Base-by-base conservation (phyloP, 768 basidiomycete genomes). In the Crepidotus variabilis region DNA sequence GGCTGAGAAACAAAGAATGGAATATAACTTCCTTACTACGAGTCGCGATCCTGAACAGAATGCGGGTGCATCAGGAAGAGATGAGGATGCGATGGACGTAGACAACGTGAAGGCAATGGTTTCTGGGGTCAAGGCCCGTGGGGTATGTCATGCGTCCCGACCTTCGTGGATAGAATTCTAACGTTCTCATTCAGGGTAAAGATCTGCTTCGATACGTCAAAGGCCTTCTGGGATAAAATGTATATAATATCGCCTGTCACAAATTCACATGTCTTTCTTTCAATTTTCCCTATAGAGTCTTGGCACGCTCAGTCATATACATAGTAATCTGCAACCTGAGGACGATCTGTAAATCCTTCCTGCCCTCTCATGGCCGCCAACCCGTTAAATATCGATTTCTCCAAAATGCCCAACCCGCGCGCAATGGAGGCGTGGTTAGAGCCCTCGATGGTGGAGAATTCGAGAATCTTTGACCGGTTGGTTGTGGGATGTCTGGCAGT, bases 161-260 rank as follows among this genome's bases (percentile, higher is more conserved):
- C 8, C 9, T 45, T 47, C 32, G 8, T 6, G 11, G 52, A 33
- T 36, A 46, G 16, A 35, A 50, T 18, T 52, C 54, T 56, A 51
- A 52, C 32, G 23, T 36, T 43, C 22, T 45, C 28, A 48, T 59
- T 51, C 60, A 91, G 88, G 87, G 87, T 7, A 81, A 78, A 59
- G 88, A 91, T 51, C 66, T 92, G 55, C 65, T 92, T 60, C 81
- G 74, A 67, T 92, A 92, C 68, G 88, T 92, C 36, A 87, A 82
- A 63, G 78, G 78, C 22, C 70, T 90, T 9, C 68, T 90, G 58
- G 80, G 84, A 51, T 89, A 64, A 56, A 82, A 20, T 11, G 28
- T 4, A 28, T 28, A 28, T 28, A 28, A n/a, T n/a, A n/a, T n/a
- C n/a, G n/a, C n/a, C n/a, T n/a, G n/a, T 28, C 28, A 49, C 16